Conservation (phyloP, 1,284 basidiomycete species). For the Puccinia hordei region DNA sequence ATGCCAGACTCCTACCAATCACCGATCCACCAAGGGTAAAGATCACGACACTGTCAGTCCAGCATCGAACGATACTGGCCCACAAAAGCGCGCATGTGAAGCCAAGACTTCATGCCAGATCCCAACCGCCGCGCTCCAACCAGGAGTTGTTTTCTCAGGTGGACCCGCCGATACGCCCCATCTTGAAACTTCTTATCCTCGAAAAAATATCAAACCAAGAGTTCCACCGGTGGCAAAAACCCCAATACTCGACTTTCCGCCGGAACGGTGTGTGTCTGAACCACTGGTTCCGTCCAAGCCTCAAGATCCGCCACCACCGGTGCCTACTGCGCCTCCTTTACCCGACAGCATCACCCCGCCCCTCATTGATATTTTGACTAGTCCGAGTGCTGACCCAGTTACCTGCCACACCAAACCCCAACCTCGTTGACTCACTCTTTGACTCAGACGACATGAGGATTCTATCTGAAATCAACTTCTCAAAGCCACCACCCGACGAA, state of each 20-base stretch:
- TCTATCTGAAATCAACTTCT: neutral
- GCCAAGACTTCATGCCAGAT: too few relatives aligned
- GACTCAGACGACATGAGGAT: neutral
- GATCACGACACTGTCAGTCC: neutral
- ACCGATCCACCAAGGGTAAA: too few relatives aligned
- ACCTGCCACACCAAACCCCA: neutral
- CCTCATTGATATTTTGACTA: neutral
- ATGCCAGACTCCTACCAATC: too few relatives aligned
- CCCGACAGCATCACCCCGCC: neutral
- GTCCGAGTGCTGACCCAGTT: neutral
- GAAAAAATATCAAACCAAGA: too few relatives aligned
- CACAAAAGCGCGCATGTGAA: too few relatives aligned
- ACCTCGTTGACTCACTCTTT: too few relatives aligned
- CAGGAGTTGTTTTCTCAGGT: too few relatives aligned
- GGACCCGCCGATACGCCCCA: too few relatives aligned
- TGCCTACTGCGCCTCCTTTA: too few relatives aligned
- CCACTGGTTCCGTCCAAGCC: neutral
- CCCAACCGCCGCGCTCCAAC: neutral
- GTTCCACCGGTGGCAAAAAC: neutral
- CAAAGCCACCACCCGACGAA: neutral
- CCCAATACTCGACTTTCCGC: neutral
- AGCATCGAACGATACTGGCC: neutral
- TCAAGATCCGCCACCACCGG: neutral
- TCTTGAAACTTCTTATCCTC: too few relatives aligned
- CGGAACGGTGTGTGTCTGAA: neutral